Evolutionary conservation across 108 stramenopile species (phyloP).

Genomic region (Stephanodiscus triporus): DNA sequence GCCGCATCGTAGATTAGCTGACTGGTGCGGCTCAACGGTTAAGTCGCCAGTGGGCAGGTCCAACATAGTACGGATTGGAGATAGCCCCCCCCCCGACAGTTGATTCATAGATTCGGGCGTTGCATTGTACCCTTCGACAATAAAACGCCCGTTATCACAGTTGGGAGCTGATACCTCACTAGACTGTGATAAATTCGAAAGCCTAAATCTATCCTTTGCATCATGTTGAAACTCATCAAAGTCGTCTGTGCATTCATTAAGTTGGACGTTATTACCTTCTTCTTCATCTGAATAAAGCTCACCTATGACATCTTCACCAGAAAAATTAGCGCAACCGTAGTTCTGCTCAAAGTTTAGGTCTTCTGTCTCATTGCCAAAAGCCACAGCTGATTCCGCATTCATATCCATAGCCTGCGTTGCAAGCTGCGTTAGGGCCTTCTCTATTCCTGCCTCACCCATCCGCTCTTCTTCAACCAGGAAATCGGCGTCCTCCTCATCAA

Average conservation of each 20-base stretch:
- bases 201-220: background rate
- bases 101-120: constrained; percentile 9
- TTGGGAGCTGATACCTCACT: background rate
- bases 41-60: constrained; percentile 14
- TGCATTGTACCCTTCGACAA: constrained; percentile 6
- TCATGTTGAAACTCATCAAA: background rate
- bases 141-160: background rate
- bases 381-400: background rate
- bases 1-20: constrained; percentile 13
- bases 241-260: constrained; percentile 13
- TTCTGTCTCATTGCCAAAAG: background rate
- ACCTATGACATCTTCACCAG: constrained; percentile 37
- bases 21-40: constrained; percentile 11
- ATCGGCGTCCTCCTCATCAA: constrained; percentile 40
- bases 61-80: background rate
- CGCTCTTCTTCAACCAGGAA: constrained; percentile 56
- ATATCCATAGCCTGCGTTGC: constrained; percentile 50
- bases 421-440: constrained; percentile 51
- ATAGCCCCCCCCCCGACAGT: background rate
- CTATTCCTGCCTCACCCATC: constrained; percentile 50
- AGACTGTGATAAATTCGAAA: constrained; percentile 4
- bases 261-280: background rate
- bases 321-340: constrained; percentile 36
- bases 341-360: background rate
- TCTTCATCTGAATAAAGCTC: constrained; percentile 37